Base-by-base conservation (phyloP, 495 filamentous ascomycete genomes). In the Paragyromitra xinjiangensis region DNA sequence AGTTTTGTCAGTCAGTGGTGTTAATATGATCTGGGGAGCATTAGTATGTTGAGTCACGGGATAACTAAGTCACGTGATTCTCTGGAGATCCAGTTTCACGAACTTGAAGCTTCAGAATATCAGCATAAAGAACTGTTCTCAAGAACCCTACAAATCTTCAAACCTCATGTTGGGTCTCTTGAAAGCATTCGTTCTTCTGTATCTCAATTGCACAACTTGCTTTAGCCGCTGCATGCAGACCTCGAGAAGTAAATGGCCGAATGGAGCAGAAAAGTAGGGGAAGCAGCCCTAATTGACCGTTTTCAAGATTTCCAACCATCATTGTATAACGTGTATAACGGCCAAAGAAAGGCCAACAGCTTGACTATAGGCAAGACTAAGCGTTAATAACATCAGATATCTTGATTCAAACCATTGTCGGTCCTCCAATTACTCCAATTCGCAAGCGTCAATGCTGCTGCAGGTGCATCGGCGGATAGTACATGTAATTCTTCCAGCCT, bases 381-480 rank as follows among this genome's bases (percentile, higher is more conserved):
- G 16, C 26, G 61, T 12, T 63, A 56, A 24, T 65, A 62, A 16
- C 45, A 37, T 44, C 71, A 58, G 9, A 74, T 68, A n/a, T 29
- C 75, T 44, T 69, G 39, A 76, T 78, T 56, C 45, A 37, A 69
- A 53, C 55, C 16, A 53, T 53, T 75, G 58, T 22, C 34, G 39
- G 66, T 37, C 69, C n/a, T 73, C 59, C 22, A 63, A 75, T 69
- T 74, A 63, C 24, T 44, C 50, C 55, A 69, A 61, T 53, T 63
- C 61, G 59, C 59, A 56, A 50, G 12, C 34, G 34, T 62, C 42
- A 34, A 51, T 69, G 64, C 55, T 69, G 50, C 19, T 69, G 50
- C 22, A 19, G 39, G 70, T 37, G 56, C 44, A 73, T 59, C 26
- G 51, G 51, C 48, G 40, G 42, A 62, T 55, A 66, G 37, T 58